Evolutionary conservation across 202 grass and related monocot species (phyloP), one percentile per base, ranked within the genome.

Genomic region (Cymbopogon flexuosus): DNA sequence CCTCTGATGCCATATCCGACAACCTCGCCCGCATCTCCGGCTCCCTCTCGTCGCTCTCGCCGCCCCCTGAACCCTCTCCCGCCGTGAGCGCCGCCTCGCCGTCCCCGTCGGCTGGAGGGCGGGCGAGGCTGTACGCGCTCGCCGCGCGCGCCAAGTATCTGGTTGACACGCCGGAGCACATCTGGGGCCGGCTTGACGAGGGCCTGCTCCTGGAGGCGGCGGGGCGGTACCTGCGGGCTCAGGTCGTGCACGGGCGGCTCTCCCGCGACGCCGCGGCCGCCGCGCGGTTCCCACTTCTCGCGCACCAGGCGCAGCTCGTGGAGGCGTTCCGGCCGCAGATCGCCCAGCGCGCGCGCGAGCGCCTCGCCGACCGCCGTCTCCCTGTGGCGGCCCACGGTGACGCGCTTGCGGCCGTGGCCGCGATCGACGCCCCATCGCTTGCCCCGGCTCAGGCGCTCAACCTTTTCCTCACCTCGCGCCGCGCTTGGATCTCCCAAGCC

Each of bases 121-220:
- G 90, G 37, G 79, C 75, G 15, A 75, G 87, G 65, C 65, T 99
- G 7, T 96, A 93, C 64, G 69, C 88, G 4, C 75, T 87, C 1
- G 87, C 90, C 0, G 90, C 92, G 33, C 87, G 96, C 12, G 89
- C 92, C 69, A 99, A 99, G 89, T 99, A 99, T 79, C 83, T 99
- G 11, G 92, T 99, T 14, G 96, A 99, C 86, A 96, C 96, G 7
- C 92, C 96, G 16, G 96, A 99, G 85, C 92, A 96, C 85, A 99
- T 99, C 66, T 99, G 96, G 96, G 96, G 96, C 3, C 87, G 92
- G 40, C 89, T 99, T 12, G 96, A 99, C 65, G 92, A 99, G 68
- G 88, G 90, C 27, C 70, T 93, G 75, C 90, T 99, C 61, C 90
- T 91, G 31, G 96, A 99, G 84, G 92, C 92, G 61, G 91, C 92